These are phyloP conservation scores for Emydomyces testavorans DNA, from an alignment of 2,329 filamentous ascomycete species.

Conservation along the genomic window DNA sequence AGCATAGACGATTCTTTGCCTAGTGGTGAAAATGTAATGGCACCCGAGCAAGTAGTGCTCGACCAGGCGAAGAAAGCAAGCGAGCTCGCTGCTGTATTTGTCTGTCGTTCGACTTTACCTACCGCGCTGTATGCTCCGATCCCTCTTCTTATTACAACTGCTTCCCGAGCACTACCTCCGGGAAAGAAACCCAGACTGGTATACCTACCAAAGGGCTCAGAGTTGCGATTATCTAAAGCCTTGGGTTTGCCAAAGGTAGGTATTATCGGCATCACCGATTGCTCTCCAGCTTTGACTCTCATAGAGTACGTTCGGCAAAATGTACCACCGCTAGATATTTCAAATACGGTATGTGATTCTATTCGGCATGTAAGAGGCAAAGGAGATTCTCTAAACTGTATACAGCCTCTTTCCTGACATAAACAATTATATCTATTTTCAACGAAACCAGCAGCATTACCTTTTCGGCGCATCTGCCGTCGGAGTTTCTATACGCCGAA, in stretches of 20 bases:
- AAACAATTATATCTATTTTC: not conserved
- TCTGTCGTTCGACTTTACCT: slow-evolving; percentile 16
- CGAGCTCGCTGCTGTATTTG: slow-evolving; percentile 18
- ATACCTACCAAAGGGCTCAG: slow-evolving; percentile 20
- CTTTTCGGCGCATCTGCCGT: slow-evolving; percentile 19
- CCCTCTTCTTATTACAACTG: slow-evolving; percentile 18
- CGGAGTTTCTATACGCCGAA: slow-evolving; percentile 31
- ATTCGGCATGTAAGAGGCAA: not conserved
- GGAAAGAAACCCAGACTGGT: slow-evolving; percentile 24
- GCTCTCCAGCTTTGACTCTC: slow-evolving; percentile 5
- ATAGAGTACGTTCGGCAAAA: slow-evolving; percentile 12
- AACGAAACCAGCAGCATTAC: not conserved
- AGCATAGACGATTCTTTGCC: not conserved
- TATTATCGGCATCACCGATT: slow-evolving; percentile 7
- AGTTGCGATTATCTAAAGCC: slow-evolving; percentile 4
- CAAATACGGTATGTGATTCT: not conserved
- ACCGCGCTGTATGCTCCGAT: slow-evolving; percentile 19
- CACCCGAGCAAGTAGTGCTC: not conserved
- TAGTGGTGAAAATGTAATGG: not conserved
- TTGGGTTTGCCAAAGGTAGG: slow-evolving; percentile 8
- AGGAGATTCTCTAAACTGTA: not conserved
- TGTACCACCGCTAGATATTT: not conserved
- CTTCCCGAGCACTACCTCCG: slow-evolving; percentile 14
- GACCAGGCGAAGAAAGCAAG: not conserved
- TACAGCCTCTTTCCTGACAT: not conserved